Evolutionary conservation across 495 filamentous ascomycete species (phyloP).

Genomic region (Aspergillus carlsbadensis): DNA sequence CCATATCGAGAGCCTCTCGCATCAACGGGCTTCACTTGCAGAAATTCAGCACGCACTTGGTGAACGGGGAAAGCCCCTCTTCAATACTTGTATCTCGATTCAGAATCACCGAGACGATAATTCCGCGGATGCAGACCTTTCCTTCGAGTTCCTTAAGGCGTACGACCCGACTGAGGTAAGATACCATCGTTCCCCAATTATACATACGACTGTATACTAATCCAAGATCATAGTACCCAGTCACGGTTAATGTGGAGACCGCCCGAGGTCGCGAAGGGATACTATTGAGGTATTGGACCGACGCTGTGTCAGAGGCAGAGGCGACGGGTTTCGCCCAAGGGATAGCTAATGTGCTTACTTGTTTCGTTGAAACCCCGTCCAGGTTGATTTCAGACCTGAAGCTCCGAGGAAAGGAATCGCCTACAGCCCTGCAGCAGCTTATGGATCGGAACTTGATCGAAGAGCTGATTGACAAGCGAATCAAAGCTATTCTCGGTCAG

Average conservation of each 20-base stretch:
- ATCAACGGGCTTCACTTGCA: slow-evolving; percentile 54
- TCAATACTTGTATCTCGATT: slow-evolving; percentile 59
- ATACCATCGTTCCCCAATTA: neutral
- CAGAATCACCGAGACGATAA: slow-evolving; percentile 42
- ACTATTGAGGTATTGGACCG: slow-evolving; percentile 49
- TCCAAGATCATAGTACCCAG: slow-evolving; percentile 34
- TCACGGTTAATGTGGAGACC: slow-evolving; percentile 49
- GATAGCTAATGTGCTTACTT: slow-evolving; percentile 34
- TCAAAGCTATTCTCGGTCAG: slow-evolving; percentile 38
- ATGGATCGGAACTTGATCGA: slow-evolving; percentile 32
- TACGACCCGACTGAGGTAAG: slow-evolving; percentile 51
- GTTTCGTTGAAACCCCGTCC: slow-evolving; percentile 33
- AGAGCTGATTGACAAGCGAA: slow-evolving; percentile 40
- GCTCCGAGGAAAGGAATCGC: slow-evolving; percentile 11
- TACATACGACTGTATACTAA: neutral
- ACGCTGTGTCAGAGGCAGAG: slow-evolving; percentile 42
- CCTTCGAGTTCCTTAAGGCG: slow-evolving; percentile 39
- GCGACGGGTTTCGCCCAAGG: slow-evolving; percentile 31
- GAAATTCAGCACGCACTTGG: slow-evolving; percentile 56
- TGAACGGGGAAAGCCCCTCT: slow-evolving; percentile 47
- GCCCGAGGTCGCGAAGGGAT: slow-evolving; percentile 44
- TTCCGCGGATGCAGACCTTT: slow-evolving; percentile 34
- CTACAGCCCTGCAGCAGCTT: neutral
- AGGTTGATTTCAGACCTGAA: slow-evolving; percentile 23
- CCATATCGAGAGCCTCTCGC: slow-evolving; percentile 46